Base-by-base conservation (phyloP, 73 alveolate species). In the Paramecium biaurelia region DNA sequence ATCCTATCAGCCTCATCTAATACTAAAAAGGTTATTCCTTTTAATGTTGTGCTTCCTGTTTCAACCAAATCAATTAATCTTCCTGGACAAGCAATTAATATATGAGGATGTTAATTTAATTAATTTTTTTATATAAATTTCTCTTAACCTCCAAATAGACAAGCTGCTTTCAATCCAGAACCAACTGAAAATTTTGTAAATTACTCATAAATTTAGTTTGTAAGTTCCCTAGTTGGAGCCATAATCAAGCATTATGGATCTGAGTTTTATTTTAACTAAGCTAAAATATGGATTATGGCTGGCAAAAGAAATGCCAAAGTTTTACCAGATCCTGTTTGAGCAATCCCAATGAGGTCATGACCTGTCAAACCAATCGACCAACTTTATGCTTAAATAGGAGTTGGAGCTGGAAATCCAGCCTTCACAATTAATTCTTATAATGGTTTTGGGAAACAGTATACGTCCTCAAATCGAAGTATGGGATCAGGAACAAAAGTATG, bases 241-340 rank as follows among this genome's bases (percentile, higher is more conserved):
- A 97, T 85, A 67, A 97, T 94, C 87, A 63, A 96, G 74, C 14
- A 97, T 93, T 49, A 96, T 74, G 74, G 99, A 96, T 89, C 92
- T 20, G 85, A 23, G 53, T 86, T 86, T 6, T 63, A 43, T 20
- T 57, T 53, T 18, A 47, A 72, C 49, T 89, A 42, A 32, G 95
- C 95, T 43, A 92, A 41, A 92, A 95, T 93, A 38, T 92, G 92
- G 10, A 97, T 96, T 14, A 96, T 85, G n/a, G 95, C 93, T 5
- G 99, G 99, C 49, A 97, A 92, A 82, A 97, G 92, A 94, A 93
- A 97, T 49, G 99, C 93, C 28, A 97, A 94, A 24, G 99, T 97
- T 94, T 97, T 97, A 9, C 99, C 99, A n/a, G 97, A 93, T 18
- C 99, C 99, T 8, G 99, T 97, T 72, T 97, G 93, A 23, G 99